phyloP scores from a whole-genome alignment of 2,329 filamentous ascomycete species.

The Hypoxylon sp. region DNA sequence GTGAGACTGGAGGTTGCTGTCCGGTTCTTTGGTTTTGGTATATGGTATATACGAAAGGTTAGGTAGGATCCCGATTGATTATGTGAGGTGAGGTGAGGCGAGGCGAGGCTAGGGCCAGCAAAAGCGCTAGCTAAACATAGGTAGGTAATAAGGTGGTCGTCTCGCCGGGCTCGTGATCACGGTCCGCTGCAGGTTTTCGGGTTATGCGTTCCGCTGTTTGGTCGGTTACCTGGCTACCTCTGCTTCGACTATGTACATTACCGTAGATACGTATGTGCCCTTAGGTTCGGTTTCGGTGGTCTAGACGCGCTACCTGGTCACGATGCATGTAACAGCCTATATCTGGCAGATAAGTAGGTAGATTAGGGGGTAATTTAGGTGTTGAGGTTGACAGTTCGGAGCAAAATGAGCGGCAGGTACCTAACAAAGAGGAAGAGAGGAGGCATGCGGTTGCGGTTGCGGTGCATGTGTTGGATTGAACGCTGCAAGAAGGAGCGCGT shows the following conservation, averaged over 20 bases:
- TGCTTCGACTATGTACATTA: not conserved
- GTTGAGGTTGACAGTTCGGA: not conserved
- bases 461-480: slow-evolving; percentile 26
- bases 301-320: slow-evolving; percentile 1
- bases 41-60: not conserved
- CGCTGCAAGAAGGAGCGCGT: slow-evolving; percentile 40
- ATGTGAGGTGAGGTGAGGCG: slow-evolving; percentile 24
- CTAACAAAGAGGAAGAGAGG: not conserved
- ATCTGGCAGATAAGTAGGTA: not conserved
- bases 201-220: slow-evolving; percentile 32
- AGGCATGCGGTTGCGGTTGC: slow-evolving; percentile 14
- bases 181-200: slow-evolving; percentile 36
- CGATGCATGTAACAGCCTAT: slow-evolving; percentile 12
- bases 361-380: not conserved
- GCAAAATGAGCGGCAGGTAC: slow-evolving; percentile 5
- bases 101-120: slow-evolving; percentile 1
- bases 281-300: not conserved
- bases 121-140: not conserved
- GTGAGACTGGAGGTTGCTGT: slow-evolving; percentile 13
- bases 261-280: slow-evolving; percentile 3
- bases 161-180: slow-evolving; percentile 37
- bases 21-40: not conserved
- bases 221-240: slow-evolving; percentile 31
- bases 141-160: slow-evolving; percentile 19
- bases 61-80: slow-evolving; percentile 25